Percentiles rank a stretch among this genome's conserved stretches.
phyloP scores from a whole-genome alignment of 352 stramenopile species.

The Phytopythium helicoides region DNA sequence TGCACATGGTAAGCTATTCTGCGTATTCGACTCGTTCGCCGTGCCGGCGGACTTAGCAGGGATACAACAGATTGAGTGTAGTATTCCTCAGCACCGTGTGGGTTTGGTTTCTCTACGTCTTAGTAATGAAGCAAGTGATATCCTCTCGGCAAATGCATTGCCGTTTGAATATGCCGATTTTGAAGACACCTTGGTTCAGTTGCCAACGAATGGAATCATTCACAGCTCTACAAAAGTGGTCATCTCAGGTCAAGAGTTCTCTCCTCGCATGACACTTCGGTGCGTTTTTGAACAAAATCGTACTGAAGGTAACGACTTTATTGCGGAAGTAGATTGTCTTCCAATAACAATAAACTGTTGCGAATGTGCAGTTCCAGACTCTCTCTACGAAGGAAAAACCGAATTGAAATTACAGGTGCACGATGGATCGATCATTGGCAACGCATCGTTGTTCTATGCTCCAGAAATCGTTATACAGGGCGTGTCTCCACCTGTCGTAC shows the following conservation, averaged over 20 bases:
- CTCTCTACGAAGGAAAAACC: neutral
- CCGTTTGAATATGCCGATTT: slow-evolving; percentile 28
- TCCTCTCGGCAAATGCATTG: slow-evolving; percentile 39
- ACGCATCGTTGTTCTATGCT: neutral
- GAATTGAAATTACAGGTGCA: slow-evolving; percentile 15
- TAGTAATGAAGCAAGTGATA: slow-evolving; percentile 7
- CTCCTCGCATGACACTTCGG: slow-evolving; percentile 10
- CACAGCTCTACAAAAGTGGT: slow-evolving; percentile 21
- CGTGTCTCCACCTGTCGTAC: neutral
- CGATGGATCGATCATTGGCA: neutral
- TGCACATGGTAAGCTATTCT: slow-evolving; percentile 21
- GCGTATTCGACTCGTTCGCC: slow-evolving; percentile 28
- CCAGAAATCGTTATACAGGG: neutral
- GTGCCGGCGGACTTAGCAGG: slow-evolving; percentile 16
- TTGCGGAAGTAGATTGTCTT: slow-evolving; percentile 5
- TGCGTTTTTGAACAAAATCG: slow-evolving; percentile 24
- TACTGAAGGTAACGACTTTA: neutral
- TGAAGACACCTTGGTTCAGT: slow-evolving; percentile 9
- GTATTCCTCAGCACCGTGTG: slow-evolving; percentile 20
- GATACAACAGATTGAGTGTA: slow-evolving; percentile 20
- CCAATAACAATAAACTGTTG: slow-evolving; percentile 1
- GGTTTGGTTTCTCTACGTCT: slow-evolving; percentile 24
- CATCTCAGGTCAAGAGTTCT: slow-evolving; percentile 17
- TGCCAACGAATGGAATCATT: slow-evolving; percentile 28
- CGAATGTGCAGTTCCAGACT: slow-evolving; percentile 16